Percentiles rank a stretch among this genome's conserved stretches.
These are phyloP conservation scores for Saccharomyces jurei DNA, from an alignment of 805 yeast species.

Conservation along the genomic window DNA sequence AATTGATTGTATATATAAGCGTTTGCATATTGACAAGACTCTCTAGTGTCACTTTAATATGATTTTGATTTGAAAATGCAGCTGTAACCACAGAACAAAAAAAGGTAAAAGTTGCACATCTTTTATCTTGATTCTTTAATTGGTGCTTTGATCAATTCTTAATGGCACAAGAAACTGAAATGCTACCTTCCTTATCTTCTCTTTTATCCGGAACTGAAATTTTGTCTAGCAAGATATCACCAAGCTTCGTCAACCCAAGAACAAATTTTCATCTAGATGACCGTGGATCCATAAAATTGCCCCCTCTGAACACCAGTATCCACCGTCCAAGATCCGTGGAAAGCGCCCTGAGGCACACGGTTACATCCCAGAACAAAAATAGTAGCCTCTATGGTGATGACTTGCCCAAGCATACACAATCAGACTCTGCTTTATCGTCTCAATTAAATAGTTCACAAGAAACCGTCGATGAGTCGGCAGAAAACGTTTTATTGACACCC, in stretches of 20 bases:
- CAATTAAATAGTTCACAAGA: background rate
- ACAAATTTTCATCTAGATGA: conserved; percentile 19
- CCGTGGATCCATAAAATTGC: conserved; percentile 24
- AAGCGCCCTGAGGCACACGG: conserved; percentile 22
- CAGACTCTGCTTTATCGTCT: background rate
- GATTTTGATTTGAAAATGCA: background rate
- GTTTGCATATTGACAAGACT: background rate
- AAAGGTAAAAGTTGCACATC: background rate
- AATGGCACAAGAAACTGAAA: conserved; percentile 3
- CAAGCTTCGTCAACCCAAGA: conserved; percentile 13
- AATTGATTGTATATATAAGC: background rate
- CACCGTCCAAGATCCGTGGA: conserved; percentile 20
- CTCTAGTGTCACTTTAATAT: background rate
- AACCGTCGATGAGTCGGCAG: background rate
- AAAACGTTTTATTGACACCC: conserved; percentile 1
- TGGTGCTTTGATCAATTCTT: background rate
- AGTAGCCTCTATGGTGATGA: background rate
- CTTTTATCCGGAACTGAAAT: conserved; percentile 9
- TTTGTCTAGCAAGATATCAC: conserved; percentile 14
- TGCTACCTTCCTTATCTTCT: conserved; percentile 20
- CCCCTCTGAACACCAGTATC: conserved; percentile 18
- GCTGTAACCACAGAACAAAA: background rate
- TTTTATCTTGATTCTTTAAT: background rate
- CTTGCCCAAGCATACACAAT: background rate
- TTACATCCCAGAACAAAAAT: background rate